Conservation (phyloP, 345 rosid species). For the Adansonia digitata region DNA sequence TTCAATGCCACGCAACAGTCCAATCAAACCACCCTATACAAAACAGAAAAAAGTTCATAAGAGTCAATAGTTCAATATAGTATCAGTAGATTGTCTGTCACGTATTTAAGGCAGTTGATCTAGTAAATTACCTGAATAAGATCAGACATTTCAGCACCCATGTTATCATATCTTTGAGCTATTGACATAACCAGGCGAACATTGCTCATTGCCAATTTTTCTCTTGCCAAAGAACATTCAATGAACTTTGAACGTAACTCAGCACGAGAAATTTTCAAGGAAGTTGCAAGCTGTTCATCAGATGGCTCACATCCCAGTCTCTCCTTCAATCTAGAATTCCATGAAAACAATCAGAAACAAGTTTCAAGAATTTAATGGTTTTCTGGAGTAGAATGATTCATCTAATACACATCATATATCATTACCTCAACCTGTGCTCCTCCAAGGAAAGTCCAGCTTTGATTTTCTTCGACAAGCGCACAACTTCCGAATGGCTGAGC, state of each 20-base stretch:
- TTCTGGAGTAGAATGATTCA: background rate
- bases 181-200: slow-evolving; percentile 94
- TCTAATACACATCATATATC: background rate
- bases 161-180: slow-evolving; percentile 81
- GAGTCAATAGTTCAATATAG: background rate
- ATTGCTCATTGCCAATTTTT: slow-evolving; percentile 93
- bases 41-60: background rate
- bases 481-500: slow-evolving; percentile 80
- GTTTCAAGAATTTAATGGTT: background rate
- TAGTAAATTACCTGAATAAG: slow-evolving; percentile 76
- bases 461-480: slow-evolving; percentile 64
- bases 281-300: slow-evolving; percentile 74
- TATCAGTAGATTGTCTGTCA: background rate
- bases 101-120: background rate
- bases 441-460: slow-evolving; percentile 76
- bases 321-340: slow-evolving; percentile 23
- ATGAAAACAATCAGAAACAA: background rate
- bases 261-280: slow-evolving; percentile 67
- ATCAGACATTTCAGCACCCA: slow-evolving; percentile 95
- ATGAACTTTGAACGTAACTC: slow-evolving; percentile 64
- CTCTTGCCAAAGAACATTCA: slow-evolving; percentile 79
- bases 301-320: slow-evolving; percentile 86
- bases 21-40: slow-evolving; percentile 85
- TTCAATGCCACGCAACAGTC: slow-evolving; percentile 89
- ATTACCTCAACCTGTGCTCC: slow-evolving; percentile 72